These are phyloP conservation scores for Coemansia sp. DNA, from an alignment of 192 early-diverging fungal species.

Conservation along the genomic window DNA sequence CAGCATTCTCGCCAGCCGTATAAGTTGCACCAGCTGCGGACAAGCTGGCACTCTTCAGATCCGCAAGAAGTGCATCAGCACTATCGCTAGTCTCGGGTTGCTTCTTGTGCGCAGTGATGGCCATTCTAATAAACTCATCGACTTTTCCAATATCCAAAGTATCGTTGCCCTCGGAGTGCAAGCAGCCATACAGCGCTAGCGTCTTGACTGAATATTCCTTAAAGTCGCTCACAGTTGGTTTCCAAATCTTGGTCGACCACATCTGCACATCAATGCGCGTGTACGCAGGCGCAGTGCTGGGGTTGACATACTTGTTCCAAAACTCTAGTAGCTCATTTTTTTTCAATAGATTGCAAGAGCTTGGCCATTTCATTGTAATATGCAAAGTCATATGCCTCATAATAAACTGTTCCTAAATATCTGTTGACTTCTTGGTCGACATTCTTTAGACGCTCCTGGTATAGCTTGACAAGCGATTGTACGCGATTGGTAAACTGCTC, in stretches of 20 bases:
- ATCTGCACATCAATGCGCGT: constrained; percentile 32
- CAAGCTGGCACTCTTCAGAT: neutral
- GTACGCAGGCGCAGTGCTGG: constrained; percentile 21
- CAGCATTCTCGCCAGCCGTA: neutral
- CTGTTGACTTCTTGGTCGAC: constrained; percentile 62
- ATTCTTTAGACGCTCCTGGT: constrained; percentile 68
- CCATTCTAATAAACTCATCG: neutral
- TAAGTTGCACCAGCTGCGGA: neutral
- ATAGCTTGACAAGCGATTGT: constrained; percentile 57
- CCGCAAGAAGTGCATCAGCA: neutral
- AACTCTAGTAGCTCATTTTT: constrained; percentile 17
- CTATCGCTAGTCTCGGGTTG: neutral
- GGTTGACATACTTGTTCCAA: constrained; percentile 43
- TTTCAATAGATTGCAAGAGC: constrained; percentile 13
- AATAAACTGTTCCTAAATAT: constrained; percentile 66
- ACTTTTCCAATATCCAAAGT: constrained; percentile 1
- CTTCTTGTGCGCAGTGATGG: neutral
- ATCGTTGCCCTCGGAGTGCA: constrained; percentile 9
- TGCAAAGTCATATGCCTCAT: constrained; percentile 77
- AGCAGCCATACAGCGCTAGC: constrained; percentile 16
- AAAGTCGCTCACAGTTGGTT: constrained; percentile 13
- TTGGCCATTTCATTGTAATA: constrained; percentile 19
- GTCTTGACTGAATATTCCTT: constrained; percentile 6
- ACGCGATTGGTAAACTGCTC: constrained; percentile 64
- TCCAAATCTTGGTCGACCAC: constrained; percentile 19